Evolutionary conservation across 2,329 filamentous ascomycete species (phyloP).

Genomic region (Fusarium irregulare): DNA sequence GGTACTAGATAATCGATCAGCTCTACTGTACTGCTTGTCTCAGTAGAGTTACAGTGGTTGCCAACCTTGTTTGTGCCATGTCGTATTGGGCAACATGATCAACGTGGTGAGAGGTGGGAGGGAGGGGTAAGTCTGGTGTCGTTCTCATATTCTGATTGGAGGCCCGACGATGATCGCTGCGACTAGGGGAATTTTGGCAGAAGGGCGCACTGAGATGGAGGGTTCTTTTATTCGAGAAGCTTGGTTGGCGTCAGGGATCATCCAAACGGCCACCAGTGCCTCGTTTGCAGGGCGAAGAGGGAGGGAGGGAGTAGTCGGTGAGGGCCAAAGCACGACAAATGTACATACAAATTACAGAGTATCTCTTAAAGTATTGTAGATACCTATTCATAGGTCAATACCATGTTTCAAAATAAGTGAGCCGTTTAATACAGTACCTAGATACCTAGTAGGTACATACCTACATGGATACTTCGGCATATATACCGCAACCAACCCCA

Average conservation of each 20-base stretch:
- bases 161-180: constrained; percentile 26
- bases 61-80: constrained; percentile 9
- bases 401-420: not conserved
- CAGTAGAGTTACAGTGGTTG: not conserved
- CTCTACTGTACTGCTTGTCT: not conserved
- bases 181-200: constrained; percentile 33
- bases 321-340: constrained; percentile 16
- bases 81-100: constrained; percentile 31
- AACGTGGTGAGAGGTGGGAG: constrained; percentile 20
- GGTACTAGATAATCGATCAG: not conserved
- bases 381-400: not conserved
- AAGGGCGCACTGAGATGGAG: constrained; percentile 18
- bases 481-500: not conserved
- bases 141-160: constrained; percentile 8
- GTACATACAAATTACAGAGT: not conserved
- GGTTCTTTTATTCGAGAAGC: constrained; percentile 42
- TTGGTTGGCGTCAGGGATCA: constrained; percentile 28
- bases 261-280: constrained; percentile 9
- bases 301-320: constrained; percentile 27
- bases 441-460: not conserved
- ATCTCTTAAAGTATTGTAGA: not conserved
- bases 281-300: constrained; percentile 24
- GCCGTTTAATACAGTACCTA: not conserved
- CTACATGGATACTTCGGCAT: not conserved
- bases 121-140: constrained; percentile 6